These are phyloP conservation scores for Mortierella polycephala DNA, from an alignment of 371 early-diverging fungal genomes.

Conservation along the genomic window DNA sequence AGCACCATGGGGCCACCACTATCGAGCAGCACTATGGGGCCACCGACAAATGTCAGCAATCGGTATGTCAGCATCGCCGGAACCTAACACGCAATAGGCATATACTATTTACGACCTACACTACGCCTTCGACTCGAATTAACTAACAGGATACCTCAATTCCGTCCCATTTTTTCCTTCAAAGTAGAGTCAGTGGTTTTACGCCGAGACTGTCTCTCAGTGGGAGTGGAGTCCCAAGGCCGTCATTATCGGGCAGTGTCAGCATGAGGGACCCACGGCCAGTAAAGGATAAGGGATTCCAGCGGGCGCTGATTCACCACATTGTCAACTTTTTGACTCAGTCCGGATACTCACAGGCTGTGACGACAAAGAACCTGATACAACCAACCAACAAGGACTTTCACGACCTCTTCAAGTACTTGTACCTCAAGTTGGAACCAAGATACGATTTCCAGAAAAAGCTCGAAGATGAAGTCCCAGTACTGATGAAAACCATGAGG, in stretches of 20 bases:
- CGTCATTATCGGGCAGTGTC: slow-evolving; percentile 15
- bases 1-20: slow-evolving; percentile 51
- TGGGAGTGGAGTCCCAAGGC: slow-evolving; percentile 13
- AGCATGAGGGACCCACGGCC: slow-evolving; percentile 68
- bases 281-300: slow-evolving; percentile 76
- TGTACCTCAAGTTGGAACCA: slow-evolving; percentile 86
- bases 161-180: background rate
- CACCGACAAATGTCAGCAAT: slow-evolving; percentile 22
- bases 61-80: slow-evolving; percentile 1
- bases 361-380: slow-evolving; percentile 71
- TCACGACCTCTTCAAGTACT: slow-evolving; percentile 89
- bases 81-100: too few relatives aligned
- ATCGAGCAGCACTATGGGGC: slow-evolving; percentile 40
- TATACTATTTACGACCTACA: background rate
- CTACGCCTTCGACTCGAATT: background rate
- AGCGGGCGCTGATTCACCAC: slow-evolving; percentile 66
- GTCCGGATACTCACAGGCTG: slow-evolving; percentile 75
- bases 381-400: slow-evolving; percentile 89
- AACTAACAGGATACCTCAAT: background rate
- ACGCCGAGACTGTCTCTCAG: slow-evolving; percentile 31
- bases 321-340: slow-evolving; percentile 80
- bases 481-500: slow-evolving; percentile 78
- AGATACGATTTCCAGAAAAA: slow-evolving; percentile 71
- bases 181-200: slow-evolving; percentile 29
- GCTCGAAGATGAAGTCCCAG: slow-evolving; percentile 90